phyloP scores from a whole-genome alignment of 257 asterid genomes.

The Avicennia marina region DNA sequence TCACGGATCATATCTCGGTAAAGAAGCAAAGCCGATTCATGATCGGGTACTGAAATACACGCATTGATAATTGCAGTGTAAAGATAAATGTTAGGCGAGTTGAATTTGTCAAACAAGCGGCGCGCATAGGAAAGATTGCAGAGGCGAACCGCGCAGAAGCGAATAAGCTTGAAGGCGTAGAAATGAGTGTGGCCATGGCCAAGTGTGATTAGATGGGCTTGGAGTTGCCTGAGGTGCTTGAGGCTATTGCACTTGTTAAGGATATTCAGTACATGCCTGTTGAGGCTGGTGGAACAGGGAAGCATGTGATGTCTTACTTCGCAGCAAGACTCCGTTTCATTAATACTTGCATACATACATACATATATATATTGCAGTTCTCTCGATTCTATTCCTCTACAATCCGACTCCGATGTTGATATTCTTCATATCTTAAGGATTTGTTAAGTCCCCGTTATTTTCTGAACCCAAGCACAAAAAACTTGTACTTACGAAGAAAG shows the following conservation, averaged over 20 bases:
- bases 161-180: slow-evolving; percentile 74
- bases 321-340: too few relatives aligned
- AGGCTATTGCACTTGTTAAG: slow-evolving; percentile 49
- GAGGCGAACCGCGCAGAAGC: slow-evolving; percentile 56
- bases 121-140: slow-evolving; percentile 55
- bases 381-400: too few relatives aligned
- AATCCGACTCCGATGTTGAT: too few relatives aligned
- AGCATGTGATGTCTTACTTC: slow-evolving; percentile 43
- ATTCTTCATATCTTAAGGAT: too few relatives aligned
- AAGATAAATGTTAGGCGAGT: slow-evolving; percentile 49
- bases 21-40: slow-evolving; percentile 41
- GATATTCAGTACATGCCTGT: slow-evolving; percentile 38
- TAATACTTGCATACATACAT: too few relatives aligned
- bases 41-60: slow-evolving; percentile 36
- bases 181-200: slow-evolving; percentile 67
- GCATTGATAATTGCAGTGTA: slow-evolving; percentile 60
- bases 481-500: too few relatives aligned
- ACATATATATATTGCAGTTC: too few relatives aligned
- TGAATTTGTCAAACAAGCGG: slow-evolving; percentile 51
- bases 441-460: too few relatives aligned
- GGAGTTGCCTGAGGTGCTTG: slow-evolving; percentile 69
- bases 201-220: slow-evolving; percentile 53
- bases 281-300: slow-evolving; percentile 34
- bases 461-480: too few relatives aligned
- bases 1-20: slow-evolving; percentile 58